Evolutionary conservation across 805 yeast species (phyloP).

Genomic region (Pichia manshurica): DNA sequence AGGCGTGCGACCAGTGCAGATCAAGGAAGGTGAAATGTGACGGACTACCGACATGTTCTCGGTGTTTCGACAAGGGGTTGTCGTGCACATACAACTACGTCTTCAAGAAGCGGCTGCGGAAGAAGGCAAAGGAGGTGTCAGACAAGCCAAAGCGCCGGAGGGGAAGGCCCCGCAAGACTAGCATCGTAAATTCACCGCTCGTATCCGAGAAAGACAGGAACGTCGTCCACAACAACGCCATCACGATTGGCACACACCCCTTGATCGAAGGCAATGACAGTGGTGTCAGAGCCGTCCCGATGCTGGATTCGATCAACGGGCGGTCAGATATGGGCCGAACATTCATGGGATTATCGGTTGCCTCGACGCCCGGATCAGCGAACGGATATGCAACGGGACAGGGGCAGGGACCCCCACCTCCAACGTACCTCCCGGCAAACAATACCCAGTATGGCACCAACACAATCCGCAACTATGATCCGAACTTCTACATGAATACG

Average conservation of each 20-base stretch:
- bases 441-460: neutral
- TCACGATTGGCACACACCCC: too few species aligned
- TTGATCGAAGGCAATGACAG: too few species aligned
- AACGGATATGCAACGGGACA: too few species aligned
- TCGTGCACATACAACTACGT: slow-evolving; percentile 34
- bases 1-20: slow-evolving; percentile 49
- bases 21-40: slow-evolving; percentile 47
- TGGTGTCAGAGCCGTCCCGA: too few species aligned
- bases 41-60: slow-evolving; percentile 38
- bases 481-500: neutral
- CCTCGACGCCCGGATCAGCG: too few species aligned
- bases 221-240: neutral
- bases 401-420: too few species aligned
- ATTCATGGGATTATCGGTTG: too few species aligned
- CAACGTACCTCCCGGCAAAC: neutral
- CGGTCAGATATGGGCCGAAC: too few species aligned
- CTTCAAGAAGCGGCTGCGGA: slow-evolving; percentile 25
- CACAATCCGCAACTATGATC: neutral
- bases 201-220: too few species aligned
- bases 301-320: too few species aligned
- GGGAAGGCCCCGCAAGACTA: slow-evolving; percentile 13
- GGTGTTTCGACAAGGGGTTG: slow-evolving; percentile 32
- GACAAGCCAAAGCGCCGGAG: slow-evolving; percentile 8
- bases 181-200: neutral
- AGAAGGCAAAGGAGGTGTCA: neutral